Evolutionary conservation across 768 basidiomycete genomes (phyloP).

Genomic region (Mycena galericulata): DNA sequence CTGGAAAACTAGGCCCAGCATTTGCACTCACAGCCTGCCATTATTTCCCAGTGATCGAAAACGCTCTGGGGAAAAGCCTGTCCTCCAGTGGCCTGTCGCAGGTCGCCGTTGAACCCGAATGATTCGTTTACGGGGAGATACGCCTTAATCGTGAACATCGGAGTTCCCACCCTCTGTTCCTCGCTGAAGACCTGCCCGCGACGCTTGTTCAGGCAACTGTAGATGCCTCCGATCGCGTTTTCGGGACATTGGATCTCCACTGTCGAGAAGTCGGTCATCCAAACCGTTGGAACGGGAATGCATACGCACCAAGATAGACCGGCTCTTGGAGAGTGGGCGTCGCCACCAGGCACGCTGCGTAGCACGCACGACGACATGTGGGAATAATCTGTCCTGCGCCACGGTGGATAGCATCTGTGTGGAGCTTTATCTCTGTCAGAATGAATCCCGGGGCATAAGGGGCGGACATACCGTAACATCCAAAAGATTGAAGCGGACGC

Average conservation of each 20-base stretch:
- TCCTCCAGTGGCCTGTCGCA: constrained; percentile 91
- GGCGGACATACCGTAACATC: constrained; percentile 85
- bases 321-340: constrained; percentile 95
- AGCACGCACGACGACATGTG: constrained; percentile 94
- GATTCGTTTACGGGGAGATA: constrained; percentile 93
- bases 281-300: background rate
- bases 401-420: constrained; percentile 99
- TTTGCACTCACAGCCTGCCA: constrained; percentile 83
- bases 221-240: constrained; percentile 97
- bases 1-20: background rate
- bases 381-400: constrained; percentile 99
- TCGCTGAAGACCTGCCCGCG: constrained; percentile 99
- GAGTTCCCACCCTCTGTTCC: constrained; percentile 96
- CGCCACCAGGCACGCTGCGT: constrained; percentile 95
- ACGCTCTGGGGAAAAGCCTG: constrained; percentile 99
- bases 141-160: constrained; percentile 99
- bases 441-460: background rate
- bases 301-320: constrained; percentile 83
- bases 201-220: constrained; percentile 93
- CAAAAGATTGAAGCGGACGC: constrained; percentile 94
- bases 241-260: constrained; percentile 99
- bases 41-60: constrained; percentile 93
- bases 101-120: constrained; percentile 98
- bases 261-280: constrained; percentile 42
- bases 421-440: constrained; percentile 66